phyloP scores from a whole-genome alignment of 345 rosid genomes.

The Viola odorata region DNA sequence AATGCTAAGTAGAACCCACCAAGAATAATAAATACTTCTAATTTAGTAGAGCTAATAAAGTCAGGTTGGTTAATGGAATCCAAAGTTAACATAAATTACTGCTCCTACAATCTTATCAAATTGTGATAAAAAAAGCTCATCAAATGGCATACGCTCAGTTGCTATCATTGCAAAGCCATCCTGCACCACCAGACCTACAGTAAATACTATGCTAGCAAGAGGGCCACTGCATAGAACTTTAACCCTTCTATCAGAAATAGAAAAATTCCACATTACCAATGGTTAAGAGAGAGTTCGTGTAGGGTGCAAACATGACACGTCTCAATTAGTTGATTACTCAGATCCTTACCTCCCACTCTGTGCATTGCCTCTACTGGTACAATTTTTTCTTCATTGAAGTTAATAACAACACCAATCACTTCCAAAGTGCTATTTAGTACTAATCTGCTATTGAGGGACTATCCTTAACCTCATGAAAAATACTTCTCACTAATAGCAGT shows the following conservation, averaged over 20 bases:
- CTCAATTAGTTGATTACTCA: background rate
- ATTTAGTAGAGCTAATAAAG: no score
- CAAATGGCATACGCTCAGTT: background rate
- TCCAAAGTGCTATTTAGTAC: no score
- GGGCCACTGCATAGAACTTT: constrained; percentile 1
- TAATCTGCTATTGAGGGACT: no score
- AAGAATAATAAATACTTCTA: background rate
- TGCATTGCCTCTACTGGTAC: no score
- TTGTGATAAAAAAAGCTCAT: background rate
- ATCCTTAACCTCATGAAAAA: no score
- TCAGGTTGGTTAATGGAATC: background rate
- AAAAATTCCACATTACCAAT: background rate
- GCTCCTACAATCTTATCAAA: background rate
- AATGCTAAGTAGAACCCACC: background rate
- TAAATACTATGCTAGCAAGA: constrained; percentile 1
- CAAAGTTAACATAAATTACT: background rate
- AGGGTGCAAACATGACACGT: background rate
- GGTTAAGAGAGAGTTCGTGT: background rate
- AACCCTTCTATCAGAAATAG: constrained; percentile 1
- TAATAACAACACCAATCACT: no score
- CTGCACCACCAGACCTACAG: constrained; percentile 1
- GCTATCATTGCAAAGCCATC: constrained; percentile 1
- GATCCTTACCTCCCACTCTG: background rate
- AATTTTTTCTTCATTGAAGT: no score
- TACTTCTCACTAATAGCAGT: no score